phyloP scores from a whole-genome alignment of 352 stramenopile genomes.

The Globisporangium carolinianum region DNA sequence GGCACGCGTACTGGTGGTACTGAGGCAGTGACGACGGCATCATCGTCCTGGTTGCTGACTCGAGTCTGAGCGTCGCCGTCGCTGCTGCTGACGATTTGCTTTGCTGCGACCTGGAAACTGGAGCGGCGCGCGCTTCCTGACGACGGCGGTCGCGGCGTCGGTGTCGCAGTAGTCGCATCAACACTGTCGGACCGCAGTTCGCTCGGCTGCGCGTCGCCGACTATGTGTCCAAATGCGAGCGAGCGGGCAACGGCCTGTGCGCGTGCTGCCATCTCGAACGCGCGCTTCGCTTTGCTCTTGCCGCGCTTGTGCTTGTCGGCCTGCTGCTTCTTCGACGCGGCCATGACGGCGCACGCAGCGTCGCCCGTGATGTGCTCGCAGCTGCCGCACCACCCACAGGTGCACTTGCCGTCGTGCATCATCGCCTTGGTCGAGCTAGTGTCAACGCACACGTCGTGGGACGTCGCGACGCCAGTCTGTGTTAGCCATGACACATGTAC shows the following conservation, averaged over 20 bases:
- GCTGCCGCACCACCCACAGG: slow-evolving; percentile 76
- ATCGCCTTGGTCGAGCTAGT: slow-evolving; percentile 69
- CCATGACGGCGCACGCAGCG: slow-evolving; percentile 26
- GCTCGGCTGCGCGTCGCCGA: slow-evolving; percentile 15
- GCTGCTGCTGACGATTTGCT: slow-evolving; percentile 21
- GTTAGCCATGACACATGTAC: too few relatives aligned
- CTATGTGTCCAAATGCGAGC: slow-evolving; percentile 27
- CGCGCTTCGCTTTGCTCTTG: slow-evolving; percentile 20
- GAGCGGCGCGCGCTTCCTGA: slow-evolving; percentile 3
- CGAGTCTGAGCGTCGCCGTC: slow-evolving; percentile 1
- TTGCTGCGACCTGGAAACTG: slow-evolving; percentile 31
- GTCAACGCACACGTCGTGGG: too few relatives aligned
- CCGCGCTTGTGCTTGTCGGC: slow-evolving; percentile 38
- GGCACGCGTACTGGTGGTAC: neutral
- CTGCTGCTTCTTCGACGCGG: slow-evolving; percentile 52
- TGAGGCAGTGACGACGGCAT: neutral
- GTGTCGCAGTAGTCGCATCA: neutral
- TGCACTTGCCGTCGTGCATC: slow-evolving; percentile 80
- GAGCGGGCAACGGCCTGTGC: neutral
- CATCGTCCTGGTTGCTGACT: slow-evolving; percentile 18
- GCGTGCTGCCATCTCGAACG: slow-evolving; percentile 15
- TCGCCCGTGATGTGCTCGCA: slow-evolving; percentile 67
- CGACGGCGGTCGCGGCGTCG: neutral
- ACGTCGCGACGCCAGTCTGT: too few relatives aligned
- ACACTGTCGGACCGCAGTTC: neutral